Base-by-base conservation (phyloP, 139 green algal species). In the Chlorella sp. region DNA sequence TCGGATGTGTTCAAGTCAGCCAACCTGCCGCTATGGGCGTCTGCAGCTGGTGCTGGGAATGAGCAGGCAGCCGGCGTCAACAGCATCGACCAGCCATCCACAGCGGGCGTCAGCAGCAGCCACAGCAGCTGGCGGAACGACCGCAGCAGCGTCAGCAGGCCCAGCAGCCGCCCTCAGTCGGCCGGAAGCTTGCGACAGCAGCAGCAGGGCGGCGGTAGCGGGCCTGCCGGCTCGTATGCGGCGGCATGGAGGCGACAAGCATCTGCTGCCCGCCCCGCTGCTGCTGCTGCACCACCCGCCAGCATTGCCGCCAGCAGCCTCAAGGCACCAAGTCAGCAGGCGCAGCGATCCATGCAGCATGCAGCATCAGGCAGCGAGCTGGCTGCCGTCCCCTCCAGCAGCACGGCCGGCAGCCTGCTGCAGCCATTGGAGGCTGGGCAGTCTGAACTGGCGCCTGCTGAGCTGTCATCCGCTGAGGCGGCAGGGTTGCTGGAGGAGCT, bases 401-500 rank as follows among this genome's bases (percentile, higher is more conserved):
- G 51, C 51, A 15, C 51, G 11, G 20, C 69, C 36, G 41, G 69
- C 21, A 32, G 32, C 63, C 63, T 36, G n/a, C 26, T 3, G 28
- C 63, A 69, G 63, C 28, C 63, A 38, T 30, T 21, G 20, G 63
- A 13, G 26, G 63, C 7, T 20, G 13, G 15, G 63, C 63, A 69
- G 16, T 7, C 68, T 30, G 68, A 30, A 18, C 17, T n/a, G 36
- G 68, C 23, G 69, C 34, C 69, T 56, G 69, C 21, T 55, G 69
- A 56, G 73, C 73, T 56, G 74, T 18, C 64, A 32, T 60, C 32
- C 23, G 47, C 56, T 25, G 56, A 69, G 21, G 32, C 44, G 12
- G 6, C 32, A 21, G 67, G 2, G 5, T 21, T 85, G 30, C 80
- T 85, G 2, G 83, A 55, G 11, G 83, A 71, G 65, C 76, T 87